Conservation (phyloP, 352 stramenopile genomes). For the Globisporangium canariense region DNA sequence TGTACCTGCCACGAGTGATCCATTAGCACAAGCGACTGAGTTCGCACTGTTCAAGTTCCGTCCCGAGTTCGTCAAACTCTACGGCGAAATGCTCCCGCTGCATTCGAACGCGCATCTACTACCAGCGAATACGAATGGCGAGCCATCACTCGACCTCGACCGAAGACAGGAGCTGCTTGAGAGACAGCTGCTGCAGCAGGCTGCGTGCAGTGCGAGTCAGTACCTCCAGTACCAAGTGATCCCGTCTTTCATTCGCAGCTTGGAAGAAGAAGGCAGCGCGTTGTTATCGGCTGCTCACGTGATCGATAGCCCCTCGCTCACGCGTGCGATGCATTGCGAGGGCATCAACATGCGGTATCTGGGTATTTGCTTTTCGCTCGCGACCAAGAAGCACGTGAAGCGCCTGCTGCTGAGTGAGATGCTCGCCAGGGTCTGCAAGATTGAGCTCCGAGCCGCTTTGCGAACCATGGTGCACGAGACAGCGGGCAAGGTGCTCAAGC, state of each 20-base stretch:
- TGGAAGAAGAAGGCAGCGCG: slow-evolving; percentile 29
- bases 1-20: slow-evolving; percentile 15
- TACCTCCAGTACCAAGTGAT: slow-evolving; percentile 38
- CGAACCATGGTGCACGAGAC: slow-evolving; percentile 28
- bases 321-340: slow-evolving; percentile 34
- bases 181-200: slow-evolving; percentile 32
- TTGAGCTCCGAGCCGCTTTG: slow-evolving; percentile 37
- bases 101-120: slow-evolving; percentile 27
- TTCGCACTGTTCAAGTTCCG: slow-evolving; percentile 36
- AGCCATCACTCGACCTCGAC: too few relatives aligned
- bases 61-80: slow-evolving; percentile 44
- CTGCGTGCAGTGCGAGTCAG: slow-evolving; percentile 30
- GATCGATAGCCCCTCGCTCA: slow-evolving; percentile 42
- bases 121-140: background rate
- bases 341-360: slow-evolving; percentile 63
- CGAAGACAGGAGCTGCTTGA: slow-evolving; percentile 17
- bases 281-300: slow-evolving; percentile 8
- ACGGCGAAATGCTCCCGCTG: slow-evolving; percentile 34
- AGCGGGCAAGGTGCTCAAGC: slow-evolving; percentile 19
- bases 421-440: slow-evolving; percentile 57
- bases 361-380: slow-evolving; percentile 48
- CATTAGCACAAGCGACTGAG: slow-evolving; percentile 10
- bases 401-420: slow-evolving; percentile 53
- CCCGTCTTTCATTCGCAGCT: slow-evolving; percentile 39
- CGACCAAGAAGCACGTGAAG: slow-evolving; percentile 39